Conservation (phyloP, 352 stramenopile species). For the Aphanomyces invadans region DNA sequence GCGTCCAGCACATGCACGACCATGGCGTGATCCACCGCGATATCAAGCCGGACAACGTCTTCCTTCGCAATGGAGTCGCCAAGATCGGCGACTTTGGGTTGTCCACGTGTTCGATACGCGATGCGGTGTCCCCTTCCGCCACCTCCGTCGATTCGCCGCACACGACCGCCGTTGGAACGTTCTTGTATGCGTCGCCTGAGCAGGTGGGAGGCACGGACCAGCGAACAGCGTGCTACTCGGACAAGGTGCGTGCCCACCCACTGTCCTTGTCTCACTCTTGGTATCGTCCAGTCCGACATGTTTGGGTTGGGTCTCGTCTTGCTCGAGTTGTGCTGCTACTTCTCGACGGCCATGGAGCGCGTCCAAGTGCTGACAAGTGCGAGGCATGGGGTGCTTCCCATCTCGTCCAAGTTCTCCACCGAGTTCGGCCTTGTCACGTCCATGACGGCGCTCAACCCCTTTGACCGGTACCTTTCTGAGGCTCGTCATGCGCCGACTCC, state of each 20-base stretch:
- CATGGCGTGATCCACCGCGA: conserved; percentile 65
- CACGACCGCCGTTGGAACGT: conserved; percentile 71
- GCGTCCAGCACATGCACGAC: conserved; percentile 70
- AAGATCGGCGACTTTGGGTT: conserved; percentile 68
- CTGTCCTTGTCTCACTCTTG: not conserved
- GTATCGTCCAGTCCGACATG: conserved; percentile 80
- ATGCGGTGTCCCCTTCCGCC: conserved; percentile 18
- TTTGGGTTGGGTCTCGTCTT: conserved; percentile 78
- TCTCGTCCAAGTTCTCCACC: conserved; percentile 51
- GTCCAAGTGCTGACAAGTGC: conserved; percentile 74
- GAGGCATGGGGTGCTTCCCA: conserved; percentile 68
- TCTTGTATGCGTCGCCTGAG: conserved; percentile 82
- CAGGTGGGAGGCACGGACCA: conserved; percentile 57
- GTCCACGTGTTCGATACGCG: conserved; percentile 32
- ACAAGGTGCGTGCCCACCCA: conserved; percentile 35
- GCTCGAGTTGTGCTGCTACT: conserved; percentile 74
- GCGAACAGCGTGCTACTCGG: conserved; percentile 33
- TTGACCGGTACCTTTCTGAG: conserved; percentile 35
- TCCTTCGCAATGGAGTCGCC: conserved; percentile 50
- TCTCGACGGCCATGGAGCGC: conserved; percentile 80
- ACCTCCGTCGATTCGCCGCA: conserved; percentile 39
- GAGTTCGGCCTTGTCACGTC: conserved; percentile 67
- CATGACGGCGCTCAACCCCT: conserved; percentile 69
- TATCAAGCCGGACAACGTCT: conserved; percentile 68
- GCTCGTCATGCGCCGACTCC: not conserved